These are phyloP conservation scores for Mucor indicus DNA, from an alignment of 371 early-diverging fungal species.

Conservation along the genomic window DNA sequence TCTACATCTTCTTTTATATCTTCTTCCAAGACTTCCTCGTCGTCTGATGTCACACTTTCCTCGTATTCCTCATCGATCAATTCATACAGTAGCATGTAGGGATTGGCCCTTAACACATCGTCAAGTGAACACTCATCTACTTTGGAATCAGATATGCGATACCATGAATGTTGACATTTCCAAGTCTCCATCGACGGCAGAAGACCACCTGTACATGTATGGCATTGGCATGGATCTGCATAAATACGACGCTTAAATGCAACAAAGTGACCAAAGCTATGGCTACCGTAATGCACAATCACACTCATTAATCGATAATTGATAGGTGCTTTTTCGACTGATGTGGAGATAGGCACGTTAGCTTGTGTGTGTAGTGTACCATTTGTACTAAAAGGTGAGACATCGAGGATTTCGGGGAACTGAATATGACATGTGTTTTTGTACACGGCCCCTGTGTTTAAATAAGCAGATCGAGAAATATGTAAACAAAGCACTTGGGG, in stretches of 20 bases:
- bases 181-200: too few relatives aligned
- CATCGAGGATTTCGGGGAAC: conserved; percentile 61
- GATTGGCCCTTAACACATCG: conserved; percentile 70
- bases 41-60: background rate
- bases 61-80: conserved; percentile 6
- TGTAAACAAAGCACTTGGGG: conserved; percentile 65
- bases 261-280: conserved; percentile 90
- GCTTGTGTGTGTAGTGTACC: conserved; percentile 51
- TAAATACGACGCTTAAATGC: conserved; percentile 71
- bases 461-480: conserved; percentile 68
- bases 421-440: conserved; percentile 65
- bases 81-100: conserved; percentile 91
- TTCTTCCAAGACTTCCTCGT: background rate
- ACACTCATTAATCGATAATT: conserved; percentile 62
- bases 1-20: background rate
- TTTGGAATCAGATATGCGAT: conserved; percentile 82
- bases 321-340: background rate
- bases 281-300: conserved; percentile 87
- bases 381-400: conserved; percentile 59
- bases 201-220: conserved; percentile 6
- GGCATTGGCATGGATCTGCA: conserved; percentile 31
- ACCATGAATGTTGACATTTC: conserved; percentile 41
- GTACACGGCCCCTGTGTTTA: conserved; percentile 55
- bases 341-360: conserved; percentile 51
- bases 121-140: conserved; percentile 69